Base-by-base conservation (phyloP, 2,329 filamentous ascomycete genomes). In the Fusarium cyanostomum region DNA sequence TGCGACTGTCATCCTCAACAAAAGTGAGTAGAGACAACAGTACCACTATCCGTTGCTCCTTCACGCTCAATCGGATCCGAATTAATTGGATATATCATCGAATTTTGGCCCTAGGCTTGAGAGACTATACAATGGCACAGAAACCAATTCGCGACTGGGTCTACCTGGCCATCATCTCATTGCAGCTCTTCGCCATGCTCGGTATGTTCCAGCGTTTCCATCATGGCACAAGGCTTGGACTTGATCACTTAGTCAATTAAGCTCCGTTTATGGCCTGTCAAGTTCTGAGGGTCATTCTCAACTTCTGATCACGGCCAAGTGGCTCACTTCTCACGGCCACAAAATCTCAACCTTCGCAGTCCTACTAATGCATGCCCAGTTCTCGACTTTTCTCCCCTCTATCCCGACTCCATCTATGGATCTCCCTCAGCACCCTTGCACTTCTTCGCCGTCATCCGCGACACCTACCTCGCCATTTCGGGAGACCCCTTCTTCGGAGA, bases 361-460 rank as follows among this genome's bases (percentile, higher is more conserved):
- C 15, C 43, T 21, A 59, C 56, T 67, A 26, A 69, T 43, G 48
- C 9, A 9, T 8, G 2, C n/a, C 2, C 53, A 86, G 84, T 79
- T 64, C 78, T 86, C 41, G 85, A 87, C 66, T 80, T 84, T 43
- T 79, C 84, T 31, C 77, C 79, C 28, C 78, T 84, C 64, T 86
- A 86, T 70, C 85, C 85, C 1, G 56, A 68, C 2, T 74, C 72
- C 45, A 77, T 86, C 41, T 84, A 79, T 73, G 68, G 74, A 3
- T 56, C 75, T 0, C 68, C 77, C 1, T 75, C 71, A 5, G 71
- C 79, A 0, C 84, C 84, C 1, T 74, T 86, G 7, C 80, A 84
- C 71, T 76, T 80, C 62, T 75, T 86, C 41, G 72, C 78, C 61
- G 53, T 73, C 31, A 69, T 86, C 55, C 81, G 82, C 56, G 57